phyloP scores from a whole-genome alignment of 306 rosid species.

The Glycyrrhiza uralensis region DNA sequence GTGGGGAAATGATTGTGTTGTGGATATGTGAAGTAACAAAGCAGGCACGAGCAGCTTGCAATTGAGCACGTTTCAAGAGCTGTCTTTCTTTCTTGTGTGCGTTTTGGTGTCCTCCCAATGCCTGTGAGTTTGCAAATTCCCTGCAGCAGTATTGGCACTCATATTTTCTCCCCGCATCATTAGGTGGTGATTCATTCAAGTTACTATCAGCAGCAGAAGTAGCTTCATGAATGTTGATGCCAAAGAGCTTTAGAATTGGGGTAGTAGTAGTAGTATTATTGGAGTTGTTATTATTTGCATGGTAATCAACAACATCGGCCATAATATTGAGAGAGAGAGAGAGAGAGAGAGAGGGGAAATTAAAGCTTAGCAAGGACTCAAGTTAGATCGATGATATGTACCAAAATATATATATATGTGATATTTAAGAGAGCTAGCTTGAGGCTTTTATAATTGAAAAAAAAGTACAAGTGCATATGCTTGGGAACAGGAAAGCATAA shows the following conservation, averaged over 20 bases:
- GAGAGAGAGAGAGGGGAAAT: no score
- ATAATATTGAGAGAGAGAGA: slow-evolving; percentile 6
- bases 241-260: slow-evolving; percentile 44
- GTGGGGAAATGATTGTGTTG: slow-evolving; percentile 16
- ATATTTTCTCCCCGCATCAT: slow-evolving; percentile 16
- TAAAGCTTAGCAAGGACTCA: no score
- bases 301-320: slow-evolving; percentile 28
- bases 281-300: slow-evolving; percentile 17
- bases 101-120: slow-evolving; percentile 61
- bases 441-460: slow-evolving; percentile 27
- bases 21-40: slow-evolving; percentile 30
- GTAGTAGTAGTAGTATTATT: neutral
- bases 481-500: neutral
- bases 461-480: neutral
- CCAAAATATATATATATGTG: neutral
- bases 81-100: slow-evolving; percentile 58
- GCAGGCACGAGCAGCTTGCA: slow-evolving; percentile 43
- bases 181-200: no score
- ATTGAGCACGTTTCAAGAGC: slow-evolving; percentile 47
- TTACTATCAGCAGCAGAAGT: no score
- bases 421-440: neutral
- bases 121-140: slow-evolving; percentile 57
- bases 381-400: no score
- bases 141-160: slow-evolving; percentile 55
- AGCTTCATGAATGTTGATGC: slow-evolving; percentile 43